A percentile compares a stretch with the other conserved stretches of the same genome.
phyloP scores from a whole-genome alignment of 495 filamentous ascomycete genomes.

The Aspergillus bridgeri region DNA sequence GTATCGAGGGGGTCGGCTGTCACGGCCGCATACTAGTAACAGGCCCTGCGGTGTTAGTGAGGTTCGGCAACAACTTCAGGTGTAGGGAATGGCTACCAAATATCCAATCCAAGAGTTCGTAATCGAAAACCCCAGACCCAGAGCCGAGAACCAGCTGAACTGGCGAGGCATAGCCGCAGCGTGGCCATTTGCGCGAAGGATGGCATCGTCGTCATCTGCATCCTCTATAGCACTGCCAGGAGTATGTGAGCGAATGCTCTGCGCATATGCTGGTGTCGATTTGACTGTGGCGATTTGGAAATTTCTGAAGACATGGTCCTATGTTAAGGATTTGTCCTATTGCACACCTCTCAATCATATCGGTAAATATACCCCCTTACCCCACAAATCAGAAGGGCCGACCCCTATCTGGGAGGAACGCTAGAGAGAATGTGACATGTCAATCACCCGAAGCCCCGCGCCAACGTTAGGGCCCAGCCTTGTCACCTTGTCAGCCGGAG shows the following conservation, averaged over 20 bases:
- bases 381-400: neutral
- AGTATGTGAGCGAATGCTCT: neutral
- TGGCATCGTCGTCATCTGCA: slow-evolving; percentile 17
- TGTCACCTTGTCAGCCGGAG: neutral
- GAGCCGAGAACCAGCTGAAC: slow-evolving; percentile 27
- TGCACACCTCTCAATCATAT: neutral
- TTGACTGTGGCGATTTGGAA: neutral
- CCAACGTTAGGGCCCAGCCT: neutral
- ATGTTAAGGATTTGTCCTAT: neutral
- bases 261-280: neutral
- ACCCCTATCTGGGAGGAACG: neutral
- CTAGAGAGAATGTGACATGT: neutral
- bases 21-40: slow-evolving; percentile 26
- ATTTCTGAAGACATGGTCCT: neutral
- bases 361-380: neutral
- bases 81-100: slow-evolving; percentile 3
- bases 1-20: slow-evolving; percentile 22
- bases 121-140: slow-evolving; percentile 34
- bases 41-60: slow-evolving; percentile 37
- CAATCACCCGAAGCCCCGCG: no score
- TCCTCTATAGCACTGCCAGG: neutral
- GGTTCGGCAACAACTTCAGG: slow-evolving; percentile 18
- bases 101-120: slow-evolving; percentile 40
- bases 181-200: slow-evolving; percentile 35
- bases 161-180: slow-evolving; percentile 25